Base-by-base conservation (phyloP, 768 basidiomycete species). In the Galerina sulciceps region DNA sequence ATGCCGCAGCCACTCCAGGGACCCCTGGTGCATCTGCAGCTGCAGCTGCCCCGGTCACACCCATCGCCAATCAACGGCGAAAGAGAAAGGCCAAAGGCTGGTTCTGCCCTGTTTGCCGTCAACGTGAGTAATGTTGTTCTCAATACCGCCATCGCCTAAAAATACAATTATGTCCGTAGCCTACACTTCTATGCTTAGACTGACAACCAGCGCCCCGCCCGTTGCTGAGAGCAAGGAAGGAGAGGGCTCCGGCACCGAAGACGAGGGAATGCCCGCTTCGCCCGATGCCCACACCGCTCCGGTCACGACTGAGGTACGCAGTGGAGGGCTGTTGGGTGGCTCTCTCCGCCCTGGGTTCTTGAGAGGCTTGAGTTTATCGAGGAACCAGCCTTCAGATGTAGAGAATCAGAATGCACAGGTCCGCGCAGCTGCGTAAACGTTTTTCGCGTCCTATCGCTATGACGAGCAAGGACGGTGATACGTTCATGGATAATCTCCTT, bases 11-110 rank as follows among this genome's bases (percentile, higher is more conserved):
- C 5, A 71, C 65, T 10, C 63, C 63, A 9, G 69, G 65, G 10
- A 67, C 67, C 1, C 10, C 55, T 4, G 71, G 67, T 2, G 46
- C 58, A 9, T 63, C 71, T n/a, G 64, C 74, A 1, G 70, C 70
- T 23, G 60, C 71, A 20, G 67, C 68, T 2, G 58, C 61, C 31
- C 60, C 67, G 15, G 65, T 61, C 34, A 31, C 69, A 3, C 54
- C 76, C 10, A 63, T 75, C 31, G 73, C 78, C 14, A 77, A 80
- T 56, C 73, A 82, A 4, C 81, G 93, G 60, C 80, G 94, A 69
- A 96, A 94, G 80, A 82, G 94, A 65, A 96, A 93, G 77, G 91
- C 93, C 0, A 98, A 98, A 75, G 95, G 95, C 5, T 98, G 95
- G 95, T 93, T 91, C 82, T 98, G 95, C 71, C 95, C 95, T 26